phyloP scores from a whole-genome alignment of 495 filamentous ascomycete species.

The Chaetomium cochliodes region DNA sequence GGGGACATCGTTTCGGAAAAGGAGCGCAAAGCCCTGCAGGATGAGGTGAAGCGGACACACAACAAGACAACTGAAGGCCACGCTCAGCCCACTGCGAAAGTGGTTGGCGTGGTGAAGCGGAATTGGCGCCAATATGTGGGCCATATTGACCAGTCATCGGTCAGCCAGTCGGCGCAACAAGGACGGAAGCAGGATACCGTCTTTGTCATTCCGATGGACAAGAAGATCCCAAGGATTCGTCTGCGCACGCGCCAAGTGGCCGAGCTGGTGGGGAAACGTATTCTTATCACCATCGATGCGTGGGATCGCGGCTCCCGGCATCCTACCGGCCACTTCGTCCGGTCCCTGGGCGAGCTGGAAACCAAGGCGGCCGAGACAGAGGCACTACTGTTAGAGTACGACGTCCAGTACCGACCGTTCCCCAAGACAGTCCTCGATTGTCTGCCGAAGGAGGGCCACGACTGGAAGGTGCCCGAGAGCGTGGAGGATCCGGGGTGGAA shows the following conservation, averaged over 20 bases:
- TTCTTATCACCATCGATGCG: constrained; percentile 91
- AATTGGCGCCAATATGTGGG: constrained; percentile 99
- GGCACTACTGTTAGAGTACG: constrained; percentile 88
- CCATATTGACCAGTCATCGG: constrained; percentile 84
- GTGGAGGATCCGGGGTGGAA: constrained; percentile 80
- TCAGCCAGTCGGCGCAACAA: constrained; percentile 64
- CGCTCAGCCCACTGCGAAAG: constrained; percentile 85
- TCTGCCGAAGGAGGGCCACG: constrained; percentile 84
- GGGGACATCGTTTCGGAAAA: constrained; percentile 77
- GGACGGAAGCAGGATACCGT: constrained; percentile 85
- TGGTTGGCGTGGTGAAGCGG: constrained; percentile 88
- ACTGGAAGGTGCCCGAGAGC: constrained; percentile 82
- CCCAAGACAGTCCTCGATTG: constrained; percentile 93
- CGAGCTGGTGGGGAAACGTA: constrained; percentile 83
- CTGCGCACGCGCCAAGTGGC: constrained; percentile 85
- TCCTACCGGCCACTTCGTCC: constrained; percentile 88
- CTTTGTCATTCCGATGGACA: constrained; percentile 96
- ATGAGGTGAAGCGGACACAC: constrained; percentile 85
- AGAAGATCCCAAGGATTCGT: constrained; percentile 91
- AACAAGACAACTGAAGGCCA: constrained; percentile 72
- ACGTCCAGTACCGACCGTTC: constrained; percentile 97
- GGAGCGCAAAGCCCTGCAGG: constrained; percentile 80
- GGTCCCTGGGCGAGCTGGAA: constrained; percentile 88
- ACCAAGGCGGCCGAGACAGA: constrained; percentile 96
- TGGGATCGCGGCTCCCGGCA: constrained; percentile 94